Evolutionary conservation across 2,329 filamentous ascomycete genomes (phyloP), one percentile per base, ranked within the genome.

Genomic region (Diaporthe batatas): DNA sequence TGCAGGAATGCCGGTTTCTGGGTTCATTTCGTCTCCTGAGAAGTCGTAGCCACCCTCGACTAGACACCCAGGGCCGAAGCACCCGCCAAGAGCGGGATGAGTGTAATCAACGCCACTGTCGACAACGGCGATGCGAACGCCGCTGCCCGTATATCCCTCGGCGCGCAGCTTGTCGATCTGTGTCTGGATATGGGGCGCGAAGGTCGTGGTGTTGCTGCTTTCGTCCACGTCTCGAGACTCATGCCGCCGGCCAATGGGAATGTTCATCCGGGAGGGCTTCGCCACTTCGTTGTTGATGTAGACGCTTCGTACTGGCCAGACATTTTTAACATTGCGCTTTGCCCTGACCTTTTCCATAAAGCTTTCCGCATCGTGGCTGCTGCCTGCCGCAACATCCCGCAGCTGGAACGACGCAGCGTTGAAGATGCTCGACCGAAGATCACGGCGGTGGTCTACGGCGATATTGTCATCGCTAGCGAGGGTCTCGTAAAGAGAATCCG

Each of bases 41-140:
- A 83, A 78, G 68, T 84, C 83, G 67, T 79, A 80, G 0, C 83
- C 82, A 68, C 79, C 79, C 18, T 77, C 78, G 8, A 84, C 80
- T 34, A 83, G 76, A 73, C 79, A 83, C 1, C 82, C 82, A 21
- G 77, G 73, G 8, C 83, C 83, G 68, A 83, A 84, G 65, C 82
- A 81, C 21, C 82, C 82, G n/a, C 83, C 83, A 16, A 84, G 79
- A 51, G 82, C 81, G 25, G 81, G 81, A 68, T 84, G 82, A 7
- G 76, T 79, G 70, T 84, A 84, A 72, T 84, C 82, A 54, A 82
- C 74, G 34, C 83, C 83, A 25, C 77, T 81, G 68, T 83, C 81
- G 23, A 83, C 76, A 21, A 76, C 7, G 34, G 68, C 68, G 10
- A 70, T 36, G 29, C 42, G 59, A 18, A 65, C 59, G 21, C 59